phyloP scores from a whole-genome alignment of 352 stramenopile genomes.

The Achlya hypogyna region DNA sequence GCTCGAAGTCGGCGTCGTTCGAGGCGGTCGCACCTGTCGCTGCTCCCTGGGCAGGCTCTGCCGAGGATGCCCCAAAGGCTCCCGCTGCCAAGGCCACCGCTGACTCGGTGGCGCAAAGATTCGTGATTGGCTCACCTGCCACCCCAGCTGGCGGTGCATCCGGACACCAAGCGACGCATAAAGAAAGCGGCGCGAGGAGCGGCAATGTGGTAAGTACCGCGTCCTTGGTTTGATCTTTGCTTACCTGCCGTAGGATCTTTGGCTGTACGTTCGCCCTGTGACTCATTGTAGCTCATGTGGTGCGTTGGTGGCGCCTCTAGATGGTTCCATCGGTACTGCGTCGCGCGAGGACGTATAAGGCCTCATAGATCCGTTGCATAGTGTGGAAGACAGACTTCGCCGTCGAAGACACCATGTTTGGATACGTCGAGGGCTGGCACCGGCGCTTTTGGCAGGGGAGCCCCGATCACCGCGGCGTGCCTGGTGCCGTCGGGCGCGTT shows the following conservation, averaged over 20 bases:
- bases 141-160: too few relatives aligned
- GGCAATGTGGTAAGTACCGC: neutral
- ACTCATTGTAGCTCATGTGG: neutral
- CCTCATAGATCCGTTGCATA: neutral
- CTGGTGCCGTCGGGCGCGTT: constrained; percentile 64
- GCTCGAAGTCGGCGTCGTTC: too few relatives aligned
- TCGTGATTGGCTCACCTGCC: too few relatives aligned
- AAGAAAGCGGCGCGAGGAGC: too few relatives aligned
- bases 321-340: constrained; percentile 46
- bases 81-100: too few relatives aligned
- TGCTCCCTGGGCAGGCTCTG: too few relatives aligned
- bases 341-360: neutral
- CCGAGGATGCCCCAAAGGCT: too few relatives aligned
- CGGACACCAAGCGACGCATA: too few relatives aligned
- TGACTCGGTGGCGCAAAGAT: too few relatives aligned
- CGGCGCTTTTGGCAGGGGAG: constrained; percentile 86
- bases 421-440: constrained; percentile 77
- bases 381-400: constrained; percentile 72
- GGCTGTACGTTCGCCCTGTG: neutral
- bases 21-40: too few relatives aligned
- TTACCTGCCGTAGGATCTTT: constrained; percentile 1
- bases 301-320: neutral
- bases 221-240: neutral
- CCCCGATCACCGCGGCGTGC: constrained; percentile 75
- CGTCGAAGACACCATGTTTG: constrained; percentile 51